Base-by-base conservation (phyloP, 1,139 yeast genomes). In the Martiniozyma asiatica region DNA sequence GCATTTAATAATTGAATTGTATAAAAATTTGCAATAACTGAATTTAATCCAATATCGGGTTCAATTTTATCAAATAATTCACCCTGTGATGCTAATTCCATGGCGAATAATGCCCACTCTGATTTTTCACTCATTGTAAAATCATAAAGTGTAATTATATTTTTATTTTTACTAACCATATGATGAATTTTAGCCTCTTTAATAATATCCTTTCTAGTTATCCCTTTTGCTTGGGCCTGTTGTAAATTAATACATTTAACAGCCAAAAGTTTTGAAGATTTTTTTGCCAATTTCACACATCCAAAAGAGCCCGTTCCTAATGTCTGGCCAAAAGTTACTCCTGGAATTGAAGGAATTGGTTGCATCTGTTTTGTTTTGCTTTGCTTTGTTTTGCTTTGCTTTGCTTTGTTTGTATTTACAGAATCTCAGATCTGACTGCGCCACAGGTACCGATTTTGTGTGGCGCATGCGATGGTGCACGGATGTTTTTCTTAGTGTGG, bases 31-130 rank as follows among this genome's bases (percentile, higher is more conserved):
- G 80, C 77, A 15, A 76, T 63, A 23, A 71, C 74, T 34, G 65
- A 69, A 35, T 70, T 75, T 1, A 76, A 72, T 2, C 85, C 85
- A 6, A 69, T 55, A 48, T 75, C 84, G 0, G 84, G 84, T 49
- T 76, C 82, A 34, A 76, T 74, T 53, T 76, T 75, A 42, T 76
- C 81, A 47, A 75, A 77, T 14, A 77, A 48, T 47, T 77, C 87
- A 12, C 85, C 85, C 32, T 80, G 79, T 23, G 63, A 61, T 1
- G 81, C 82, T 33, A 72, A 53, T 43, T 77, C 84, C 63, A 77
- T 59, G n/a, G n/a, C n/a, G n/a, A n/a, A n/a, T 8, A 69, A 68
- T 37, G 75, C 63, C 70, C 77, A 75, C 29, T 66, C 53, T 66
- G 73, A 76, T 23, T 59, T 60, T 2, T 52, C 48, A 34, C 67